Percentiles rank a stretch among this genome's conserved stretches.
These are phyloP conservation scores for Arthrobotrys entomopaga DNA, from an alignment of 2,329 filamentous ascomycete genomes.

Conservation along the genomic window DNA sequence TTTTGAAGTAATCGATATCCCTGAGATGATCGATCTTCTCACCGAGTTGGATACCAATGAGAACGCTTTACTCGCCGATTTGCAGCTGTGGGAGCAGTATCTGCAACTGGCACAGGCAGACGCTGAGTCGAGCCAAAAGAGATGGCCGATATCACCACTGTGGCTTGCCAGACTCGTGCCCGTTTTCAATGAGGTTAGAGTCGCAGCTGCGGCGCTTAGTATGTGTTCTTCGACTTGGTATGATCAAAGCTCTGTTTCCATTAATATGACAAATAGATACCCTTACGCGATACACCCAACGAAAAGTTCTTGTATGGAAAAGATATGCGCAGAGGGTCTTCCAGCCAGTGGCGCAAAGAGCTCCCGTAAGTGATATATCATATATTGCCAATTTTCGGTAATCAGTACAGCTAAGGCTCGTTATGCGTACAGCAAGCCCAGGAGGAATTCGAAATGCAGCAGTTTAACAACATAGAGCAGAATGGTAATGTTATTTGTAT, in stretches of 20 bases:
- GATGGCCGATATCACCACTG: neutral
- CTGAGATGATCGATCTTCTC: constrained; percentile 21
- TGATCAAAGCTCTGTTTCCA: no score
- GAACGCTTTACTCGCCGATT: neutral
- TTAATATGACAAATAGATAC: no score
- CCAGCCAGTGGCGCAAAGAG: no score
- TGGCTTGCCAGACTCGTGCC: constrained; percentile 15
- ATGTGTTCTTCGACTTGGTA: no score
- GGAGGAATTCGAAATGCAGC: no score
- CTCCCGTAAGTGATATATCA: no score
- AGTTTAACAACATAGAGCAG: neutral
- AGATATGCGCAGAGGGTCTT: neutral
- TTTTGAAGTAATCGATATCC: constrained; percentile 11
- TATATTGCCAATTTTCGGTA: no score
- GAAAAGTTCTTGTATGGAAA: constrained; percentile 8
- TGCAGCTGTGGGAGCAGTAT: constrained; percentile 4
- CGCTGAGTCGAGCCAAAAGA: constrained; percentile 1
- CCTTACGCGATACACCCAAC: neutral
- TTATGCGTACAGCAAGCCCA: no score
- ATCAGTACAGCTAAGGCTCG: no score
- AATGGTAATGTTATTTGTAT: neutral
- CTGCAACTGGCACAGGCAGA: constrained; percentile 2
- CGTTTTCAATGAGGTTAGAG: constrained; percentile 5
- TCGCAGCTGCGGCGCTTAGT: neutral
- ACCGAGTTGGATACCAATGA: constrained; percentile 1